Base-by-base conservation (phyloP, 2,329 filamentous ascomycete genomes). In the Ceratocystis eucalypticola region DNA sequence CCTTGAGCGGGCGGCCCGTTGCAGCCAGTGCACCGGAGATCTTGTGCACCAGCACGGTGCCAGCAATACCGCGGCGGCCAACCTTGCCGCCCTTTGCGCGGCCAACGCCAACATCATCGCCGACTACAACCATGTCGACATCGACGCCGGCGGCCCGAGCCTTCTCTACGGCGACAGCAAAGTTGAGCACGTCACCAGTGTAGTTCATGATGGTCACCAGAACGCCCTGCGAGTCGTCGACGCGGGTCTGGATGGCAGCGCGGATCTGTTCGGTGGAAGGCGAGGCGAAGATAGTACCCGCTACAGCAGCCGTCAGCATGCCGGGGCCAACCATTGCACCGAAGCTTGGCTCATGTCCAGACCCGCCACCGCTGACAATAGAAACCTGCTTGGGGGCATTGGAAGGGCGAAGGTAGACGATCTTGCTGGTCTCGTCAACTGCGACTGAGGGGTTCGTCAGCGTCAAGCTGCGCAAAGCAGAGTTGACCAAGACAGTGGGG, bases 141-240 rank as follows among this genome's bases (percentile, higher is more conserved):
- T 85, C 77, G 28, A 91, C 76, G 0, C 91, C 92, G 0, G 85
- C 84, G 1, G 91, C 91, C 67, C 88, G 87, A 17, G 91, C 91
- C 78, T 96, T 96, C 76, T 96, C 93, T 7, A 94, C 89, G 0
- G 88, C 92, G 82, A 96, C 88, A 66, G 91, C 92, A 73, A 96
- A 96, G 77, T 96, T 95, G 70, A 96, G 81, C 65, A 96, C 84
- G 74, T 92, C 89, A 46, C 89, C 89, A 1, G 91, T 96, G 76
- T 96, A 96, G 75, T 96, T 96, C 89, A 96, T 96, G 37, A 96
- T 89, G 5, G 92, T 87, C n/a, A 96, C 88, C 50, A 96, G 75
- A 1, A 96, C 88, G 28, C 92, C 93, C 69, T 84, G 82, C 57
- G 82, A 80, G 2, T 82, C 81, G 68, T 89, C 84, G 2, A 96